These are phyloP conservation scores for Crithidia mellificae DNA, from an alignment of 208 protist species.

Conservation along the genomic window DNA sequence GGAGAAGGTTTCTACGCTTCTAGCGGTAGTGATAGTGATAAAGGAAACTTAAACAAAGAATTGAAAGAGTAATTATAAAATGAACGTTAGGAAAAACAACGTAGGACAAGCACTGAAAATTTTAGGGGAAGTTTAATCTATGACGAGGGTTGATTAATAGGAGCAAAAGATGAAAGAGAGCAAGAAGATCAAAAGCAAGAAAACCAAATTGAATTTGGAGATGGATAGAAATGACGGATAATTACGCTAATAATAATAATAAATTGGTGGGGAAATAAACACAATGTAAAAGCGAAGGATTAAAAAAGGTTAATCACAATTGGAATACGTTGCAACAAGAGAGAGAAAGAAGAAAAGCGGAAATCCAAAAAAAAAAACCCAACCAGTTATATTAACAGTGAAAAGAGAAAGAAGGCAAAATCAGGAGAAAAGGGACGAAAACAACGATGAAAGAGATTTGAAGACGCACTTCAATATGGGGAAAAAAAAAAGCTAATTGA, in stretches of 20 bases:
- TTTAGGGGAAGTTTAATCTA: too few relatives aligned
- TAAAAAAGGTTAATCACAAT: background rate
- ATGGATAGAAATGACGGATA: background rate
- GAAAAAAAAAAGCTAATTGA: background rate
- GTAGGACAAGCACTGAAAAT: too few relatives aligned
- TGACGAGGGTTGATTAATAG: too few relatives aligned
- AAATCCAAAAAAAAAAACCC: background rate
- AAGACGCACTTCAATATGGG: background rate
- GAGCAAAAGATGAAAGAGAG: background rate
- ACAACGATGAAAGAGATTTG: background rate
- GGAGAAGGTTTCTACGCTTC: slow-evolving; percentile 1
- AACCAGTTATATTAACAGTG: background rate
- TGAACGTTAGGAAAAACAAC: background rate
- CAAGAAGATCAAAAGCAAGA: background rate
- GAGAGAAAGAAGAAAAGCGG: background rate
- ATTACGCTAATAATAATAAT: too few relatives aligned
- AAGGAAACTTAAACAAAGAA: background rate
- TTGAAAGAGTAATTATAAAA: background rate
- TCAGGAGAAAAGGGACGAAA: background rate
- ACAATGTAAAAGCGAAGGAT: background rate
- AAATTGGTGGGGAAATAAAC: too few relatives aligned
- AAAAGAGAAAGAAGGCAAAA: background rate
- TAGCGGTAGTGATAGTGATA: background rate
- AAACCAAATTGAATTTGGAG: background rate
- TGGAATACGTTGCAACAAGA: background rate